phyloP scores from a whole-genome alignment of 2,329 filamentous ascomycete species.

The Ophiocordyceps robertsii region DNA sequence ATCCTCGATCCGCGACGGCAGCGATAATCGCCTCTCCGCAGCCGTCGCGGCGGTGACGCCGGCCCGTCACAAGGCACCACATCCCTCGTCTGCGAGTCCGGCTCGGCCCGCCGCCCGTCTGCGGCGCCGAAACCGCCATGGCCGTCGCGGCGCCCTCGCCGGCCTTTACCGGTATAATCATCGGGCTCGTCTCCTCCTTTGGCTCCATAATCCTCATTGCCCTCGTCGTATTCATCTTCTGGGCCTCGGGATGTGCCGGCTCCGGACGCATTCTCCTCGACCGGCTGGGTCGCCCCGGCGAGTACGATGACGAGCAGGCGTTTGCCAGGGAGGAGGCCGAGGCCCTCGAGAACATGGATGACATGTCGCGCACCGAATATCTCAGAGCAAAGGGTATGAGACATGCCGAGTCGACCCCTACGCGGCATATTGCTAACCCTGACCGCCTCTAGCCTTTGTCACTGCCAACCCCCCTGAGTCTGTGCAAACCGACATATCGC shows the following conservation, averaged over 20 bases:
- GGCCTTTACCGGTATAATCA: slow-evolving; percentile 66
- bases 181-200: slow-evolving; percentile 88
- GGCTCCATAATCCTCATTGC: slow-evolving; percentile 79
- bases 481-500: slow-evolving; percentile 86
- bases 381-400: slow-evolving; percentile 78
- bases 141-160: slow-evolving; percentile 22
- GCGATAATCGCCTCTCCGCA: slow-evolving; percentile 1
- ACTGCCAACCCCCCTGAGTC: slow-evolving; percentile 93
- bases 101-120: background rate
- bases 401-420: background rate
- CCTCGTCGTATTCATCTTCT: slow-evolving; percentile 82
- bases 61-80: background rate
- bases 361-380: slow-evolving; percentile 81
- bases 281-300: slow-evolving; percentile 81
- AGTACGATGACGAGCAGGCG: slow-evolving; percentile 95
- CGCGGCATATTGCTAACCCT: background rate
- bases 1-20: slow-evolving; percentile 1
- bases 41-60: slow-evolving; percentile 5
- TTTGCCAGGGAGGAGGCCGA: slow-evolving; percentile 90
- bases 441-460: slow-evolving; percentile 57
- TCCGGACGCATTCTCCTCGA: slow-evolving; percentile 87
- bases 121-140: slow-evolving; percentile 12
- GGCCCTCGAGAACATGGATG: slow-evolving; percentile 90
- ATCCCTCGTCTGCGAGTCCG: background rate
- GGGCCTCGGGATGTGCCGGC: slow-evolving; percentile 55